Base-by-base conservation (phyloP, 306 rosid species). In the Cucumis melo region DNA sequence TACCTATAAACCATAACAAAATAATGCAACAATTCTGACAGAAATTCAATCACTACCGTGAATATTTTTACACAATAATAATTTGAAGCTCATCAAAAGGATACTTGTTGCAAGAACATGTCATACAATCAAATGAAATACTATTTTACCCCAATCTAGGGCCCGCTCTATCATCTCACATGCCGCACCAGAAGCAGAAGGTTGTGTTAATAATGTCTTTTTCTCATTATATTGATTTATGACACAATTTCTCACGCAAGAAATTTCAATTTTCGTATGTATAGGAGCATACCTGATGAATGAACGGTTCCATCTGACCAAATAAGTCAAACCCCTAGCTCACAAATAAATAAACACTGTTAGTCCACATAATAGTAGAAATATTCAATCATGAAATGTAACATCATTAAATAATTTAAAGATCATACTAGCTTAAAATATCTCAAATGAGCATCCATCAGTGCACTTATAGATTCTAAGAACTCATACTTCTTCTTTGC, bases 381-480 rank as follows among this genome's bases (percentile, higher is more conserved):
- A 54, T 17, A 76, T 74, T 78, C 80, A 79, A 46, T 68, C 46
- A 50, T 65, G 79, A 77, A 78, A 63, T 79, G 66, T 65, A 53
- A 65, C 39, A 38, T 79, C 29, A 64, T 42, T 63, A 57, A 79
- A 82, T 53, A 65, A 75, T 58, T 75, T 51, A 81, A 79, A 51
- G 55, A 73, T 83, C 97, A 0, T 77, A 94, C 99, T 96, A 94
- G 95, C 82, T 94, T 94, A 82, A 94, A 94, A 80, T 94, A 94
- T 90, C 99, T 84, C 83, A 94, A 86, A 83, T 94, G 97, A 60
- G 93, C 97, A 81, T 94, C 99, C 99, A 94, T 94, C 74, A 94
- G 92, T 79, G 99, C 96, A 87, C 97, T 94, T 80, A 92, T 78
- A 78, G 99, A 92, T 82, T 94, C 99, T 89, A 94, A 90, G 79